Evolutionary conservation across 768 basidiomycete species (phyloP), one percentile per base, ranked within the genome.

Genomic region (Suillus subalutaceus): DNA sequence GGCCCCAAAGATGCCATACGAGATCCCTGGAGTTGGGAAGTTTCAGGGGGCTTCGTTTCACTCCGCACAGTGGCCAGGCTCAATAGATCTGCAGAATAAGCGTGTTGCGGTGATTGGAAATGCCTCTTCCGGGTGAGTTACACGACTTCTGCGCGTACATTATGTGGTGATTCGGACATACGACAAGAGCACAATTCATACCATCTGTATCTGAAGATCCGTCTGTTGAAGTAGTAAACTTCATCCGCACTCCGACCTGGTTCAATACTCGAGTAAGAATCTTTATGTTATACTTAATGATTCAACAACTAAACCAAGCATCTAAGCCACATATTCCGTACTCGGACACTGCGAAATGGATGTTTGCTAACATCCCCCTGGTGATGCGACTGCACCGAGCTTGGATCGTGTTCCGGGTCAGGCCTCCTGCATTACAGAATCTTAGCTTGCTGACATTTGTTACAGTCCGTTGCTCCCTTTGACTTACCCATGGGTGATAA

Each of bases 191-290:
- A 26, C 50, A 52, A 52, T 52, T 52, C 50, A 23, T 52, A 15
- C 50, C 50, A 26, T 52, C 23, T 4, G 13, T 52, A 26, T 52
- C 50, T 52, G 50, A 26, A 26, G 50, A 52, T 52, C 7, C 50
- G n/a, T 81, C 82, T 26, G 82, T 85, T 10, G 71, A 84, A 57
- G 79, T 89, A 16, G 77, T 85, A 63, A 88, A 91, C 70, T 89
- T 89, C 72, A 75, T 73, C 56, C 79, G 90, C 62, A 88, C 85
- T 37, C 88, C 88, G 8, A 84, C 86, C 65, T 91, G 88, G 88
- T 88, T 81, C 68, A 63, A 82, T 1, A 82, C 84, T 3, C 23
- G 23, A 66, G 88, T 89, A 70, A 70, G 81, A 61, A 7, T 8
- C 23, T 40, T 9, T 5, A 38, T 13, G 62, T 35, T 41, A 26